Base-by-base conservation (phyloP, 495 filamentous ascomycete species). In the Lophiostoma macrostomum region DNA sequence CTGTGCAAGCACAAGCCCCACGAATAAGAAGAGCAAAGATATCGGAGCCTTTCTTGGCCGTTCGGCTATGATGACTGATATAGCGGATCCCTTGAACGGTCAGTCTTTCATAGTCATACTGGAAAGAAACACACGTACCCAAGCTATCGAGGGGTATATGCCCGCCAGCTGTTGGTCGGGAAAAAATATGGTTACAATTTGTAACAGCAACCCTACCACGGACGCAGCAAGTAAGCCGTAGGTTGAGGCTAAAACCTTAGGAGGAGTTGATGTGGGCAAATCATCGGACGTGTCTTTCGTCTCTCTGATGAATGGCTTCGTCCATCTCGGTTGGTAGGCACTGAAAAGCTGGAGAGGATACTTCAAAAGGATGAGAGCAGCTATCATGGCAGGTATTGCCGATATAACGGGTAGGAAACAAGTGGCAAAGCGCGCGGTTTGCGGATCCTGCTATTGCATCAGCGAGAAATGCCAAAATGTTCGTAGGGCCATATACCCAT, bases 391-490 rank as follows among this genome's bases (percentile, higher is more conserved):
- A 6, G 79, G 77, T 20, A 77, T 47, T 14, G 67, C 58, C n/a
- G 74, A 69, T 19, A 80, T 60, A 40, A 75, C 72, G 7, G 69
- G 70, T 32, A 79, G 60, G 48, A 71, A 71, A 64, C 76, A 80
- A 45, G 64, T 59, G 11, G 73, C 71, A 36, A 80, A 64, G 39
- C 69, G 71, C 29, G 77, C 80, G 52, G 73, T 71, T 24, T 63
- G 58, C 10, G 74, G 66, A 58, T 82, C 76, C 79, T 82, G 55
- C 29, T 14, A 19, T 40, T 30, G 36, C 25, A 38, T 24, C 29
- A 27, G 19, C n/a, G 14, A 7, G 42, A n/a, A 13, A 13, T 20
- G 24, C 7, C 29, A 13, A 1, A 7, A 13, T 41, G 3, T 19
- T 3, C 3, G 25, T 28, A 1, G 5, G 34, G 18, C 19, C 1